Evolutionary conservation across 306 rosid species (phyloP).

Genomic region (Cucumis cinereus): DNA sequence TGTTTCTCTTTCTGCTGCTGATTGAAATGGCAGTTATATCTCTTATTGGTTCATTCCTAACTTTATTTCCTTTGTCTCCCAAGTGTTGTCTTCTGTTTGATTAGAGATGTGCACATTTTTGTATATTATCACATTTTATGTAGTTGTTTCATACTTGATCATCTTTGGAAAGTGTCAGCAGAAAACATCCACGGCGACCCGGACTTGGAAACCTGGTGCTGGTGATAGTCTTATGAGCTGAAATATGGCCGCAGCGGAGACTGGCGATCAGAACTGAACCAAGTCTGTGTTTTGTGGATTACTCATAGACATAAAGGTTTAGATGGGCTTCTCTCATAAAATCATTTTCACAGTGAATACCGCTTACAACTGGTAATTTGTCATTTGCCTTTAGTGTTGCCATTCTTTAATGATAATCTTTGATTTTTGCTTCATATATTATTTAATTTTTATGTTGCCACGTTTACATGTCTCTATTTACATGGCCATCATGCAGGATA

Average conservation of each 20-base stretch:
- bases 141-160: conserved; percentile 26
- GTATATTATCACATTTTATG: conserved; percentile 28
- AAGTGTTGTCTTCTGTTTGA: conserved; percentile 18
- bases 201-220: not conserved
- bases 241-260: not conserved
- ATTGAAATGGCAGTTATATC: conserved; percentile 28
- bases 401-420: not conserved
- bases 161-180: conserved; percentile 8
- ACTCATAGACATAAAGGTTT: not conserved
- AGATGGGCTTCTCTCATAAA: not conserved
- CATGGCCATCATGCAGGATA: not conserved
- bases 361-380: not conserved
- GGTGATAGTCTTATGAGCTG: not conserved
- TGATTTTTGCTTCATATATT: not conserved
- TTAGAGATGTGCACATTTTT: conserved; percentile 9
- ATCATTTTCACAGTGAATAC: not conserved
- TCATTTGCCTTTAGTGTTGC: not conserved
- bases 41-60: conserved; percentile 26
- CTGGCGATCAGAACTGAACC: not conserved
- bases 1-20: conserved; percentile 21
- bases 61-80: conserved; percentile 27
- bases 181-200: conserved; percentile 14
- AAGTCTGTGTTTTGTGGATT: not conserved
- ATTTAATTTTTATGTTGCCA: not conserved
- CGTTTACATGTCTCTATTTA: not conserved